Conservation (phyloP, 2,329 filamentous ascomycete species). For the Cryphonectria nitschkei region DNA sequence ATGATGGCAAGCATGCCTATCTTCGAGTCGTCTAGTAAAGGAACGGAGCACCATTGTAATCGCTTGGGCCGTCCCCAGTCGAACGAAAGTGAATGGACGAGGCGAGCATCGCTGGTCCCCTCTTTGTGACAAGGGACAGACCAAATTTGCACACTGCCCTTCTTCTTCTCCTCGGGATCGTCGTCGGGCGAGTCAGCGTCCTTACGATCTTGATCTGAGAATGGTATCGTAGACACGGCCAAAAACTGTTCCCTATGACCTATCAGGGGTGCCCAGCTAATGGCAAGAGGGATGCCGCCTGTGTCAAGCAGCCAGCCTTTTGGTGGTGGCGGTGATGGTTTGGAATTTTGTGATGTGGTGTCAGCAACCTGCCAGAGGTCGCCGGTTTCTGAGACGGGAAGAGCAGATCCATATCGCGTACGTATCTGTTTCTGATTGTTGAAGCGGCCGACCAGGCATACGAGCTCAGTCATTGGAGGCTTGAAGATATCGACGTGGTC, state of each 20-base stretch:
- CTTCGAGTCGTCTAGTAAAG: conserved; percentile 36
- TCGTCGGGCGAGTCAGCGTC: conserved; percentile 18
- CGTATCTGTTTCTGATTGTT: conserved; percentile 33
- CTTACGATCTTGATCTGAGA: conserved; percentile 49
- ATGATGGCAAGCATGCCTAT: conserved; percentile 53
- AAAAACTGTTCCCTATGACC: conserved; percentile 50
- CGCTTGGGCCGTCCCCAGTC: conserved; percentile 55
- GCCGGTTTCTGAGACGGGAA: conserved; percentile 36
- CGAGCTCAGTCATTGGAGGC: conserved; percentile 31
- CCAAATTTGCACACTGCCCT: conserved; percentile 28
- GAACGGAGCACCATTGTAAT: conserved; percentile 58
- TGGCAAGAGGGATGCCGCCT: conserved; percentile 55
- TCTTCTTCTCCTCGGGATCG: conserved; percentile 19
- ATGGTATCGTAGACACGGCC: conserved; percentile 55
- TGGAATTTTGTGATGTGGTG: conserved; percentile 29
- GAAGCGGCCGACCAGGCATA: conserved; percentile 36
- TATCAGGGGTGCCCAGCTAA: conserved; percentile 55
- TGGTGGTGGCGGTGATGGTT: conserved; percentile 4
- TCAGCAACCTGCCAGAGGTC: conserved; percentile 37
- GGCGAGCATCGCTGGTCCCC: conserved; percentile 11
- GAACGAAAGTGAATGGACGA: conserved; percentile 41
- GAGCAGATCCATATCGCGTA: conserved; percentile 24
- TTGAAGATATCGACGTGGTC: conserved; percentile 28
- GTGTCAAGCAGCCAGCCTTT: conserved; percentile 58
- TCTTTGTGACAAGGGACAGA: conserved; percentile 25